These are phyloP conservation scores for Isochrysis galbana DNA, from an alignment of 78 protist genomes.

Conservation along the genomic window DNA sequence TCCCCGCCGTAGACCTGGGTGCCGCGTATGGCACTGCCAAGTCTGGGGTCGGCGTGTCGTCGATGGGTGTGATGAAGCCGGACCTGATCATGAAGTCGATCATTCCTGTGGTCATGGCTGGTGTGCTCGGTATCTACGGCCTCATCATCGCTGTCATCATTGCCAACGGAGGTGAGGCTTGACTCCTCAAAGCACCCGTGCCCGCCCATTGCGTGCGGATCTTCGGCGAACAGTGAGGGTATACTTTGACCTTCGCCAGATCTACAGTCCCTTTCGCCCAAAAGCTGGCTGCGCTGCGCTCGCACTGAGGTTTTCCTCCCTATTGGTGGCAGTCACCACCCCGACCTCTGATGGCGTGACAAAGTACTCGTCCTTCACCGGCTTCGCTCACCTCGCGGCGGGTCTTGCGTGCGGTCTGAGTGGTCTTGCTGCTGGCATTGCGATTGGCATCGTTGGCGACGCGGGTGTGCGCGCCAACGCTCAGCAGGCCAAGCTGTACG, in stretches of 20 bases:
- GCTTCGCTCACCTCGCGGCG: slow-evolving; percentile 69
- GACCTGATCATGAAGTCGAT: slow-evolving; percentile 89
- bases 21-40: slow-evolving; percentile 99
- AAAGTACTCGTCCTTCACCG: slow-evolving; percentile 54
- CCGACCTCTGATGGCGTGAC: neutral
- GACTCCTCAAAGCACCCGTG: no score
- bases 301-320: neutral
- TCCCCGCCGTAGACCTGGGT: slow-evolving; percentile 87
- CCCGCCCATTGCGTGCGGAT: no score
- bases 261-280: no score
- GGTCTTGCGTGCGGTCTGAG: slow-evolving; percentile 70
- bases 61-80: slow-evolving; percentile 95
- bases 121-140: slow-evolving; percentile 99
- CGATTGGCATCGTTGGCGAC: slow-evolving; percentile 95
- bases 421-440: slow-evolving; percentile 94
- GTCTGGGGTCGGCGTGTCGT: slow-evolving; percentile 94
- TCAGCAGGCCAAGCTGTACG: slow-evolving; percentile 73
- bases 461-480: slow-evolving; percentile 90
- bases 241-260: no score
- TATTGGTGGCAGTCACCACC: neutral
- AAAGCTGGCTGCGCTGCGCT: no score
- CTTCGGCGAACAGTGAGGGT: no score
- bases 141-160: slow-evolving; percentile 95
- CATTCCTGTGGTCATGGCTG: slow-evolving; percentile 98
- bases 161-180: slow-evolving; percentile 46